phyloP scores from a whole-genome alignment of 352 stramenopile species.

The Hyaloperonospora brassicae region DNA sequence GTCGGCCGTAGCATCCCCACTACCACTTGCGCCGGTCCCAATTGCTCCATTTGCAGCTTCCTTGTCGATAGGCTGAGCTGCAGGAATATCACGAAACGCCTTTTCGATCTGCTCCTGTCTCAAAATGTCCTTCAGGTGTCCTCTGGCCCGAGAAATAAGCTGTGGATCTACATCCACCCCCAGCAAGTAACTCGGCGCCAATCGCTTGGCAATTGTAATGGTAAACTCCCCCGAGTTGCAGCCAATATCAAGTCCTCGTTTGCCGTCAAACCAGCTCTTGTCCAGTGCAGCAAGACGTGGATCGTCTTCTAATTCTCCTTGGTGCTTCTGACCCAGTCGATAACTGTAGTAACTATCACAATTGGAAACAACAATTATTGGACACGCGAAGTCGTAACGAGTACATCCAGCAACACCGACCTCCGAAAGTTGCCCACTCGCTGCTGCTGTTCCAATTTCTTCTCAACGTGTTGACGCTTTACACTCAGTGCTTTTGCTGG shows the following conservation, averaged over 20 bases:
- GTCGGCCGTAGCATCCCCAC: not conserved
- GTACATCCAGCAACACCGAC: not conserved
- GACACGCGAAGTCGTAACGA: not conserved
- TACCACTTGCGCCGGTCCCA: slow-evolving; percentile 5
- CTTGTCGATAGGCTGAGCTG: slow-evolving; percentile 2
- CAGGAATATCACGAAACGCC: slow-evolving; percentile 40
- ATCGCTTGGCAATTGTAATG: slow-evolving; percentile 49
- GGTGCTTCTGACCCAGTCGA: slow-evolving; percentile 47
- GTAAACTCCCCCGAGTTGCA: slow-evolving; percentile 81
- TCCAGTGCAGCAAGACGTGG: slow-evolving; percentile 50
- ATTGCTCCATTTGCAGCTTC: not conserved
- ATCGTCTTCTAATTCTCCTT: slow-evolving; percentile 47
- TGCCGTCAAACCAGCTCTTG: slow-evolving; percentile 54
- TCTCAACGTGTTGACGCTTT: not conserved
- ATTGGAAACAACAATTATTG: slow-evolving; percentile 3
- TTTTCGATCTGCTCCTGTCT: slow-evolving; percentile 49
- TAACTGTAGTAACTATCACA: slow-evolving; percentile 66
- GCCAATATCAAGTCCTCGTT: slow-evolving; percentile 65
- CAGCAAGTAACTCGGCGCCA: slow-evolving; percentile 50
- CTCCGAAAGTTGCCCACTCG: slow-evolving; percentile 74
- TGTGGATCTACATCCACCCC: slow-evolving; percentile 68
- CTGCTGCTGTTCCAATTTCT: slow-evolving; percentile 36
- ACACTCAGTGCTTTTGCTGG: too few species aligned
- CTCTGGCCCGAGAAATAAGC: slow-evolving; percentile 50
- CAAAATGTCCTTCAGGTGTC: slow-evolving; percentile 56